Base-by-base conservation (phyloP, 495 filamentous ascomycete genomes). In the Entonaema liquescens region DNA sequence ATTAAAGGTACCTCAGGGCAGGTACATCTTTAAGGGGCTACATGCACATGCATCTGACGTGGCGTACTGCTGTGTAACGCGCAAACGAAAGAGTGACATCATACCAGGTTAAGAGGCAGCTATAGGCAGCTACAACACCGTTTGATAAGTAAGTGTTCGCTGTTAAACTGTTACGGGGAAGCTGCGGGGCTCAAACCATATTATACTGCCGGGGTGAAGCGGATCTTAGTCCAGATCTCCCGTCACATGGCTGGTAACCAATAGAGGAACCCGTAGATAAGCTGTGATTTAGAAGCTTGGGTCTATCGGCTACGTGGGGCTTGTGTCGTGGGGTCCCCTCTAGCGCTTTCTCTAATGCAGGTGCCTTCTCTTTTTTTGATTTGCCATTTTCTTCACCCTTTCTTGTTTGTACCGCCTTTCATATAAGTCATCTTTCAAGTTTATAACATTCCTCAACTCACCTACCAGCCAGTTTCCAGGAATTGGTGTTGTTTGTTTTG, bases 181-280 rank as follows among this genome's bases (percentile, higher is more conserved):
- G 29, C 29, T 31, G 29, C 29, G 29, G 29, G 29, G 29, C 29
- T 31, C 3, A 31, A 31, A 3, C 29, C 29, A 31, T 31, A 31
- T 31, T 31, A 31, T 31, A 31, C 29, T 31, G 29, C 7, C 29
- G 3, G 38, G 11, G 38, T 13, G 12, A 42, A 42, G n/a, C 38
- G 38, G 38, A 47, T 19, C 61, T 50, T 52, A 47, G 52, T 25
- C 17, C 17, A 65, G 40, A 63, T 66, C 36, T 59, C 15, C 42
- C 9, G 58, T 62, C 8, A 54, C 53, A 63, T 47, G 6, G 58
- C 53, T 28, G 68, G 62, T 67, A 71, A 67, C 68, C 68, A 71
- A 71, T 71, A 47, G 63, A 71, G 59, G 62, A 63, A 63, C 58
- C 33, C 40, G 38, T 57, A 71, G 17, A 66, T 56, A 38, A 15